Conservation (phyloP, 2,329 filamentous ascomycete genomes). For the Phaeosphaeriaceae sp. region DNA sequence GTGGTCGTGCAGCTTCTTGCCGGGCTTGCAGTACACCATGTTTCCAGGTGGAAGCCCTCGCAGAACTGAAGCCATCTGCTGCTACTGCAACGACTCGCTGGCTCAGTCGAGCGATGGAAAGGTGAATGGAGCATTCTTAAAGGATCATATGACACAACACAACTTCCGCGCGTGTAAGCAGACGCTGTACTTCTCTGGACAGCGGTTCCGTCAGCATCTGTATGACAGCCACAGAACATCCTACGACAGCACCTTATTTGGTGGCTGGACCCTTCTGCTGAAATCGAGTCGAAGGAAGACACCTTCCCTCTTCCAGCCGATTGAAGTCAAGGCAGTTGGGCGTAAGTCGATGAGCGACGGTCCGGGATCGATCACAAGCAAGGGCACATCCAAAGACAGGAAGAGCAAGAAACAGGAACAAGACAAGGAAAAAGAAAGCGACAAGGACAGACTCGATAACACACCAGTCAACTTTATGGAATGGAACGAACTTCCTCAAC, state of each 20-base stretch:
- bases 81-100: constrained; percentile 33
- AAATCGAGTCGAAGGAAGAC: constrained; percentile 27
- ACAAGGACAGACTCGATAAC: neutral
- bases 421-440: neutral
- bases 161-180: constrained; percentile 36
- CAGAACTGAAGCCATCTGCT: constrained; percentile 26
- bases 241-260: constrained; percentile 29
- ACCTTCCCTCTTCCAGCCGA: constrained; percentile 23
- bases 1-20: constrained; percentile 38
- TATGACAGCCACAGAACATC: constrained; percentile 31
- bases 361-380: neutral
- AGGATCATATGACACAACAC: constrained; percentile 30
- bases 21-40: constrained; percentile 35
- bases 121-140: constrained; percentile 27
- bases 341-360: constrained; percentile 24
- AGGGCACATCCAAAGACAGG: constrained; percentile 3
- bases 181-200: constrained; percentile 33
- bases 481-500: constrained; percentile 20
- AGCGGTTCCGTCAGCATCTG: constrained; percentile 35
- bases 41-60: constrained; percentile 20
- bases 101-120: constrained; percentile 22
- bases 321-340: constrained; percentile 9
- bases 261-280: constrained; percentile 33
- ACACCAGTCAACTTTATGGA: constrained; percentile 33
- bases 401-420: neutral